A percentile compares a stretch with the other conserved stretches of the same genome.
phyloP scores from a whole-genome alignment of 768 basidiomycete genomes.

The Macrolepiota dolichaula region DNA sequence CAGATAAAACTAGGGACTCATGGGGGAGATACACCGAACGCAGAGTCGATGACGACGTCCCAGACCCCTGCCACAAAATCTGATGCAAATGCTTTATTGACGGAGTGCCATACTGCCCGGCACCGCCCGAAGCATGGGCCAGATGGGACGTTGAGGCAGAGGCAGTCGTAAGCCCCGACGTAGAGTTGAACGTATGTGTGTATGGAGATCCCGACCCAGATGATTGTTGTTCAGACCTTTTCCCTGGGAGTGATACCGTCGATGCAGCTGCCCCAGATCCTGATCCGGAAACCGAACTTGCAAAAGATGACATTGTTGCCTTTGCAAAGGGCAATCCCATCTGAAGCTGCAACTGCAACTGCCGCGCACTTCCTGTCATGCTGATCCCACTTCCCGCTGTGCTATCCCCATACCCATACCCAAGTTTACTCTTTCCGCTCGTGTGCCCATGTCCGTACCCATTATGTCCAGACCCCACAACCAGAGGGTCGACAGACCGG shows the following conservation, averaged over 20 bases:
- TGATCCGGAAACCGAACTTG: not conserved
- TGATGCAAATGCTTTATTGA: constrained; percentile 44
- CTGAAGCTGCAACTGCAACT: not conserved
- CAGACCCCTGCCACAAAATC: constrained; percentile 42
- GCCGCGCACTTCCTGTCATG: not conserved
- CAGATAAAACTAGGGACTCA: constrained; percentile 57
- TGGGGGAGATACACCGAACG: constrained; percentile 40
- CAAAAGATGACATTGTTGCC: constrained; percentile 1
- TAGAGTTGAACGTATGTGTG: not conserved
- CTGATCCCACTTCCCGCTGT: constrained; percentile 17
- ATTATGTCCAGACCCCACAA: constrained; percentile 14
- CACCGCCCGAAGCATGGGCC: constrained; percentile 23
- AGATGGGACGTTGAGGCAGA: constrained; percentile 36
- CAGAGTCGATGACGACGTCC: constrained; percentile 24
- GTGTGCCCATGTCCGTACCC: not conserved
- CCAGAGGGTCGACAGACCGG: constrained; percentile 38
- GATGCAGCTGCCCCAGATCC: not conserved
- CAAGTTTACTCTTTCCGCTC: constrained; percentile 11
- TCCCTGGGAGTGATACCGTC: not conserved
- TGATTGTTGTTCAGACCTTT: not conserved
- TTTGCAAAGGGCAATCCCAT: not conserved
- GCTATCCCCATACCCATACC: constrained; percentile 9
- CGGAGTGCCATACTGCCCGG: constrained; percentile 14
- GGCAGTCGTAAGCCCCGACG: constrained; percentile 18
- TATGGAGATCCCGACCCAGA: not conserved